phyloP scores from a whole-genome alignment of 768 basidiomycete species.

The Dictyophora rubrovolvata region DNA sequence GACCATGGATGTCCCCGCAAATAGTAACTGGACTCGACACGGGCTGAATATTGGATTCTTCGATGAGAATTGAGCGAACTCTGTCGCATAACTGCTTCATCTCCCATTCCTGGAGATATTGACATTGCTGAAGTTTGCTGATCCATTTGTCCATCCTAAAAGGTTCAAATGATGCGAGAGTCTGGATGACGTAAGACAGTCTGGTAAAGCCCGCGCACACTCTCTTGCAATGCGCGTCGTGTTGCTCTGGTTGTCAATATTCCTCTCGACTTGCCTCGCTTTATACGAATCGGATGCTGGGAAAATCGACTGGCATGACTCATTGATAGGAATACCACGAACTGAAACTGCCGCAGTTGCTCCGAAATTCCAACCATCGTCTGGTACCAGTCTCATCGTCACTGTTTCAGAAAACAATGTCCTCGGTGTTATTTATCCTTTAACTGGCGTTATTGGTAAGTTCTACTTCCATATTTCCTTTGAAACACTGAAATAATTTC shows the following conservation, averaged over 20 bases:
- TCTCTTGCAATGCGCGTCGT: constrained; percentile 12
- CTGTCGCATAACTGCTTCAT: constrained; percentile 91
- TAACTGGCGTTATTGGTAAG: constrained; percentile 65
- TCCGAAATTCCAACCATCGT: constrained; percentile 45
- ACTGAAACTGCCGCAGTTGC: constrained; percentile 37
- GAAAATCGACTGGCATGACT: constrained; percentile 80
- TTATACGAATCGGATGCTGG: constrained; percentile 70
- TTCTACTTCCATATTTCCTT: neutral
- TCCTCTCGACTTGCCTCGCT: constrained; percentile 21
- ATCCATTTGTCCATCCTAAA: constrained; percentile 62
- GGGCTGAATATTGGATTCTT: constrained; percentile 96
- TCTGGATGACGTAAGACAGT: constrained; percentile 3
- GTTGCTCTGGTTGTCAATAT: neutral
- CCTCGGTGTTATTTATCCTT: constrained; percentile 58
- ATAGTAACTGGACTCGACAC: constrained; percentile 92
- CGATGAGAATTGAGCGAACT: constrained; percentile 81
- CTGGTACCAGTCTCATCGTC: constrained; percentile 38
- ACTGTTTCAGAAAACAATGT: constrained; percentile 68
- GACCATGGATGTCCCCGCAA: constrained; percentile 94
- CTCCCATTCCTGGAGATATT: constrained; percentile 80
- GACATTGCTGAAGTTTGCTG: constrained; percentile 74
- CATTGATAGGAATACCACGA: constrained; percentile 64
- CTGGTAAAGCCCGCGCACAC: neutral
- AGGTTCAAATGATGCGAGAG: neutral
- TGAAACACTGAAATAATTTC: constrained; percentile 6